Evolutionary conservation across 768 basidiomycete genomes (phyloP), one percentile per base, ranked within the genome.

Genomic region (Boletus sensibilis): DNA sequence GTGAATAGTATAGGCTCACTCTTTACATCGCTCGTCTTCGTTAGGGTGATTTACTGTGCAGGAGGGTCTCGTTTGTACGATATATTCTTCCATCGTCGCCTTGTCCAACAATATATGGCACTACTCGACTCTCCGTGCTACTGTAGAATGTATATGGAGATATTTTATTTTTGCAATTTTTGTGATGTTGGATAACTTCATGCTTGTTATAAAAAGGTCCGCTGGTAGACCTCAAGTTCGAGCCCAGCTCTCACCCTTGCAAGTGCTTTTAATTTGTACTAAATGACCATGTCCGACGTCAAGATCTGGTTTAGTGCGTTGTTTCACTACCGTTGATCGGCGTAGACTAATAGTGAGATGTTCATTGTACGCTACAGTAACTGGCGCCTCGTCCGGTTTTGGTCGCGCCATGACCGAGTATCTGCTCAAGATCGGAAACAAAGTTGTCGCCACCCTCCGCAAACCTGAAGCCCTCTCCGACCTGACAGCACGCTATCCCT

Each of bases 401-500:
- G 77, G 78, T 8, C 69, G 68, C 3, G 52, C 57, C 14, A 65
- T 74, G 53, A 65, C 68, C 12, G 73, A 76, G 53, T 33, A 53
- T 21, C 70, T 69, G 31, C 73, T 80, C 39, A 46, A 50, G 31
- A 59, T 61, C 3, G 76, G 78, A 14, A 70, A 76, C 56, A 73
- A 60, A 11, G 78, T 71, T 34, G 63, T 77, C 48, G 79, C 81
- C 14, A 76, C 78, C n/a, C 67, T 77, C 13, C 78, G 78, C 52
- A 72, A 64, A 29, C 75, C 76, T 10, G 68, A 62, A 7, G 64
- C 52, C 16, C 62, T 80, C 41, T 58, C 58, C 9, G 66, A 68
- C 35, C 67, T 76, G 11, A 25, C 49, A 14, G 44, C 61, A 4
- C 45, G 60, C 4, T 72, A 72, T 50, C 46, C 66, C 1, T 4